A percentile compares a stretch with the other conserved stretches of the same genome.
Conservation (phyloP, 306 rosid species). For the Lathyrus oleraceus region DNA sequence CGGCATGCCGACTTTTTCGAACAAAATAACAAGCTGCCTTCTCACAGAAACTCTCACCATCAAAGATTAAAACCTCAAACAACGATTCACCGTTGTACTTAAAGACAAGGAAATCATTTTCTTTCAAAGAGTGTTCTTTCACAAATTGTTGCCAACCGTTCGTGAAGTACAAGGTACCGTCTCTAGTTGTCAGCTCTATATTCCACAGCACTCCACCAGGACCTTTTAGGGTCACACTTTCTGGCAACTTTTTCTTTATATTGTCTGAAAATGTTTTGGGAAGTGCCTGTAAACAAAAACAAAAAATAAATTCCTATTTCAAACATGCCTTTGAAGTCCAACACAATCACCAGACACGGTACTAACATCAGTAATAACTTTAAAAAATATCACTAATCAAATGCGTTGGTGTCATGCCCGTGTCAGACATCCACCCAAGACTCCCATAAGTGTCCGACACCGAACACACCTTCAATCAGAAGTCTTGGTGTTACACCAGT, state of each 20-base stretch:
- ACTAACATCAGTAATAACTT: not conserved
- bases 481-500: not conserved
- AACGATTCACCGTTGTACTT: conserved; percentile 60
- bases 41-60: conserved; percentile 63
- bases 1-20: conserved; percentile 43
- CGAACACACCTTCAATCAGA: not conserved
- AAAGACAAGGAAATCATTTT: conserved; percentile 71
- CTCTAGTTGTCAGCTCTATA: conserved; percentile 49
- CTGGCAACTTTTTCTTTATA: conserved; percentile 57
- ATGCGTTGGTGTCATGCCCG: not conserved
- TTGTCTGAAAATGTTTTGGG: conserved; percentile 57
- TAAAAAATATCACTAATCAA: not conserved
- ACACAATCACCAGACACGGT: not conserved
- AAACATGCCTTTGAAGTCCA: not conserved
- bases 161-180: conserved; percentile 44
- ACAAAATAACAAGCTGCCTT: conserved; percentile 65
- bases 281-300: conserved; percentile 55
- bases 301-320: conserved; percentile 4
- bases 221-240: conserved; percentile 55
- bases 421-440: not conserved
- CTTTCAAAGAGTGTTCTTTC: conserved; percentile 55
- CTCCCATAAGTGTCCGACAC: not conserved
- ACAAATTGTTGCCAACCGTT: conserved; percentile 66
- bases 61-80: conserved; percentile 65
- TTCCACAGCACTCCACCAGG: conserved; percentile 66